Evolutionary conservation across 768 basidiomycete genomes (phyloP).

Genomic region (Phylloporus rhodoxanthus): DNA sequence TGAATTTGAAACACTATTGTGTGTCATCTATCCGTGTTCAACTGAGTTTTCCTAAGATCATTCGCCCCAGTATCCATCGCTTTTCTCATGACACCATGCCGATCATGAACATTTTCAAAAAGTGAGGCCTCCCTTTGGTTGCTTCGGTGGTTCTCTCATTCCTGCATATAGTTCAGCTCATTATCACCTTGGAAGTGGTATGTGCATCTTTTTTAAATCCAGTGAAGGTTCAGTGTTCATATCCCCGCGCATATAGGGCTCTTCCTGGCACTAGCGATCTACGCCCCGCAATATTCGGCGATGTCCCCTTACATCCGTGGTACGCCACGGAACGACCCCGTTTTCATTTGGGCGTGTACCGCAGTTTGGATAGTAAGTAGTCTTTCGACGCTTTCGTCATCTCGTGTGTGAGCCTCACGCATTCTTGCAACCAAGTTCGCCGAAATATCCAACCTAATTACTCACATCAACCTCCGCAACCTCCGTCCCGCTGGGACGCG

Average conservation of each 20-base stretch:
- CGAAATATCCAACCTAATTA: slow-evolving; percentile 77
- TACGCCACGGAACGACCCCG: slow-evolving; percentile 57
- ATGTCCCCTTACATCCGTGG: slow-evolving; percentile 56
- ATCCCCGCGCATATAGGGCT: slow-evolving; percentile 41
- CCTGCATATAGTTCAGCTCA: slow-evolving; percentile 63
- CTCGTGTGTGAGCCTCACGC: neutral
- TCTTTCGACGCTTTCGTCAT: neutral
- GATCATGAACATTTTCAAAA: slow-evolving; percentile 75
- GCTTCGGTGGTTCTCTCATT: neutral
- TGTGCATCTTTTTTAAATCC: slow-evolving; percentile 1
- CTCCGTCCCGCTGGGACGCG: slow-evolving; percentile 79
- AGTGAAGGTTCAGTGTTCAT: neutral
- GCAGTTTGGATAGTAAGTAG: slow-evolving; percentile 70
- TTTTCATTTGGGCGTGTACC: slow-evolving; percentile 61
- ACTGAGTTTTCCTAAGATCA: neutral
- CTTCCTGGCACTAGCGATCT: slow-evolving; percentile 72
- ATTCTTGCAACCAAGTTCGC: slow-evolving; percentile 51
- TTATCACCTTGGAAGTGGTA: slow-evolving; percentile 78
- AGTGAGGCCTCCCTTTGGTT: slow-evolving; percentile 45
- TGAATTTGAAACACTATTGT: slow-evolving; percentile 90
- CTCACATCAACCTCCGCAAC: slow-evolving; percentile 76
- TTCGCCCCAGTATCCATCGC: slow-evolving; percentile 68
- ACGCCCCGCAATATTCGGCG: slow-evolving; percentile 72
- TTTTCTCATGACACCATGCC: slow-evolving; percentile 98
- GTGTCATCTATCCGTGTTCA: slow-evolving; percentile 21